These are phyloP conservation scores for Venturiaceae sp. DNA, from an alignment of 2,329 filamentous ascomycete species.

Conservation along the genomic window DNA sequence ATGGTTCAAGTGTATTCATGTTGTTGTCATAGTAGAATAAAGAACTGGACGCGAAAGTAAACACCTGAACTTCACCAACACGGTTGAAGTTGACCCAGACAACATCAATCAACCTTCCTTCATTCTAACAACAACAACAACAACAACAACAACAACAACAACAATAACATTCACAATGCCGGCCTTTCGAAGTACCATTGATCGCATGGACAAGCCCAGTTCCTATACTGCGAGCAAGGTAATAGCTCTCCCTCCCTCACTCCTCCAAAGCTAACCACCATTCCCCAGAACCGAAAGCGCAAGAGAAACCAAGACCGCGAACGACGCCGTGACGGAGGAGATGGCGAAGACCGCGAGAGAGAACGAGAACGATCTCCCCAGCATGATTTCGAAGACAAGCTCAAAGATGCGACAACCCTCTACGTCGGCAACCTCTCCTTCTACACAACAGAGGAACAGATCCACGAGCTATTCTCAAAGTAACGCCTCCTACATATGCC, in stretches of 20 bases:
- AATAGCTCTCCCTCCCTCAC: conserved; percentile 19
- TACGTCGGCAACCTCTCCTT: conserved; percentile 98
- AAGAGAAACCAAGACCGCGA: conserved; percentile 54
- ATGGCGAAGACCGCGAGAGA: conserved; percentile 44
- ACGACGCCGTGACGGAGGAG: conserved; percentile 50
- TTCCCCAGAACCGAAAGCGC: conserved; percentile 3
- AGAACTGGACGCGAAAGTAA: background rate
- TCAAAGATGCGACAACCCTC: conserved; percentile 83
- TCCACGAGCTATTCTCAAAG: conserved; percentile 93
- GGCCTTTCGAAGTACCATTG: conserved; percentile 52
- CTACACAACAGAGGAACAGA: conserved; percentile 98
- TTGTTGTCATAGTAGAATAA: background rate
- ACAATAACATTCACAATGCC: background rate
- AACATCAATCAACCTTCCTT: background rate
- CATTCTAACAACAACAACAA: background rate
- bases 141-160: background rate
- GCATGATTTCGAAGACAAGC: conserved; percentile 59
- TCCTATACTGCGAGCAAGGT: conserved; percentile 86
- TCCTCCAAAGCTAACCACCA: conserved; percentile 3
- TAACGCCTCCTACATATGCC: conserved; percentile 25
- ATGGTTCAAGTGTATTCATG: background rate
- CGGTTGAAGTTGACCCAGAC: too few relatives aligned
- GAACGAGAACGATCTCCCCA: conserved; percentile 23
- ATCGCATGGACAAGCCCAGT: conserved; percentile 86
- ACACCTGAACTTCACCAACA: background rate